Base-by-base conservation (phyloP, 257 asterid species). In the Solanum microdontum region DNA sequence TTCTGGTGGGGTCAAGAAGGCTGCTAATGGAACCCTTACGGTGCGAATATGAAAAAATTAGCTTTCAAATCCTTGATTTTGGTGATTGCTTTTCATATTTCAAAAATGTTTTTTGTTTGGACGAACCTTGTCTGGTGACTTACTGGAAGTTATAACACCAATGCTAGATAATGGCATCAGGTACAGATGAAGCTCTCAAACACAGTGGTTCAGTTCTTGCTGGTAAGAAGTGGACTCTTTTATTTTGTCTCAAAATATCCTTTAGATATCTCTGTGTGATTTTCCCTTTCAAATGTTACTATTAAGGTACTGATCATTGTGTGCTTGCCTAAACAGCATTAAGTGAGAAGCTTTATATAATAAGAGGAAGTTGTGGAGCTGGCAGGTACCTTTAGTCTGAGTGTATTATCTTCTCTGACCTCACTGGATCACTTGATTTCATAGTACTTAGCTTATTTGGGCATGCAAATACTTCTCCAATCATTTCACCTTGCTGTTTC, bases 1-100 rank as follows among this genome's bases (percentile, higher is more conserved):
- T 89, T 97, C 99, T 73, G 99, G 99, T 91, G 99, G 99, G 80
- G 99, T 97, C 88, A 95, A 93, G 92, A 91, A 96, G 87, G 98
- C 99, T 86, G 90, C 98, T 62, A 85, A 92, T 85, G 99, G 99
- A 90, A 94, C 98, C 75, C 98, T 97, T 89, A 94, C 98, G 89
- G 99, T 97, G 92, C 84, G 98, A 77, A 66, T 36, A 55, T 89
- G 82, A 55, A 85, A 87, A 74, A 64, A 21, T 86, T 69, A 85
- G 30, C 82, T 75, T 72, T 87, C 82, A 39, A 11, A 79, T 83
- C 70, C 88, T 74, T 21, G 82, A 69, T 83, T 28, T 34, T 84
- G 30, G 58, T 55, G 86, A 79, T 68, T 79, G 77, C 10, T 8
- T 43, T 82, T 45, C 24, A 82, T 82, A 48, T 82, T 82, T 82